Evolutionary conservation across 768 basidiomycete genomes (phyloP).

Genomic region (Cubamyces lactineus): DNA sequence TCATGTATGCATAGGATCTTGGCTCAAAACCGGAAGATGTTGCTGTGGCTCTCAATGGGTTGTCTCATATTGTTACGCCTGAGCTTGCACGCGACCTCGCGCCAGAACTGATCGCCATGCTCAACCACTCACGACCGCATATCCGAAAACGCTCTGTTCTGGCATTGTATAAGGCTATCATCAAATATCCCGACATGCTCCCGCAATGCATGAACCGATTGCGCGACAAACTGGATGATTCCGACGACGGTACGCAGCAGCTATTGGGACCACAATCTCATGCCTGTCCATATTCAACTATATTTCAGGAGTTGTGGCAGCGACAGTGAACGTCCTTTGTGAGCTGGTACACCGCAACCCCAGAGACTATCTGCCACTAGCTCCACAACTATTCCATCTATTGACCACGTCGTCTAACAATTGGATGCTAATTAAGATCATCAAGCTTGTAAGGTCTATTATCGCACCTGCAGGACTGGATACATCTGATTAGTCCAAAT

Average conservation of each 20-base stretch:
- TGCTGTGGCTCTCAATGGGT: slow-evolving; percentile 77
- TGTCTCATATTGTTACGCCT: slow-evolving; percentile 81
- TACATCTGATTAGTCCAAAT: slow-evolving; percentile 9
- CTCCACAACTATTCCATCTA: slow-evolving; percentile 91
- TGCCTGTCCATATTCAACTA: not conserved
- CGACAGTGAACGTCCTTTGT: slow-evolving; percentile 92
- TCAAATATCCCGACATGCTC: slow-evolving; percentile 81
- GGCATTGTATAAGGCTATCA: slow-evolving; percentile 77
- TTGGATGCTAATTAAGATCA: slow-evolving; percentile 99
- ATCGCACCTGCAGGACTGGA: not conserved
- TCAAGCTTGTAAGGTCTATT: slow-evolving; percentile 75
- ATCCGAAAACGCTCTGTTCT: slow-evolving; percentile 92
- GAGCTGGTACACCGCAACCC: slow-evolving; percentile 86
- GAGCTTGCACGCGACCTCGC: slow-evolving; percentile 92
- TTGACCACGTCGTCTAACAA: slow-evolving; percentile 95
- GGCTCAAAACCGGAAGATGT: slow-evolving; percentile 75
- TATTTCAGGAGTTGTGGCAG: slow-evolving; percentile 80
- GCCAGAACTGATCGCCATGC: slow-evolving; percentile 81
- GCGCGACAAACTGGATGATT: slow-evolving; percentile 79
- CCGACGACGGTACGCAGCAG: slow-evolving; percentile 60
- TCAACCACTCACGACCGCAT: slow-evolving; percentile 85
- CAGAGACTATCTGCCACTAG: slow-evolving; percentile 78
- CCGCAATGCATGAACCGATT: slow-evolving; percentile 67
- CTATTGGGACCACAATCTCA: not conserved
- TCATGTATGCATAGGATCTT: slow-evolving; percentile 64